Conservation (phyloP, 345 rosid genomes). For the Aethionema arabicum region DNA sequence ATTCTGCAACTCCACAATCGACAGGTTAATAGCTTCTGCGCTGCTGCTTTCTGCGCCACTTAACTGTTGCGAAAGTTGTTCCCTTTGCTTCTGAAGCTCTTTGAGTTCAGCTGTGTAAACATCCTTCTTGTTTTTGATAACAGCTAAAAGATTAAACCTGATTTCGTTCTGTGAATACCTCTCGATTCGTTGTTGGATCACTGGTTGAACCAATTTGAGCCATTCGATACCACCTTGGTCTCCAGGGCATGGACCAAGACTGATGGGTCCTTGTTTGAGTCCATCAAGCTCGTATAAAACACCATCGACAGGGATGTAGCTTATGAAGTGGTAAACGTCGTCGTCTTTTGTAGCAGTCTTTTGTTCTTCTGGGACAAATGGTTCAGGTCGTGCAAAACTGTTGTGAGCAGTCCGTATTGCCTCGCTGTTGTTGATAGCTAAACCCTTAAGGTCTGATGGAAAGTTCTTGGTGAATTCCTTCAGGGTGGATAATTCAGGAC, state of each 20-base stretch:
- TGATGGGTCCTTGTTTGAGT: slow-evolving; percentile 90
- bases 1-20: slow-evolving; percentile 65
- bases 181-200: slow-evolving; percentile 93
- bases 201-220: slow-evolving; percentile 89
- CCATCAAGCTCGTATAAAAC: slow-evolving; percentile 96
- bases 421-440: slow-evolving; percentile 95
- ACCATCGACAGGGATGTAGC: slow-evolving; percentile 91
- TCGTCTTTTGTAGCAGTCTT: slow-evolving; percentile 89
- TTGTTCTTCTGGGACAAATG: slow-evolving; percentile 89
- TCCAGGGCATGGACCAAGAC: slow-evolving; percentile 77
- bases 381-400: slow-evolving; percentile 98
- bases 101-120: slow-evolving; percentile 78
- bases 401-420: slow-evolving; percentile 90
- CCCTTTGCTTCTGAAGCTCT: slow-evolving; percentile 84
- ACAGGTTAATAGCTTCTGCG: slow-evolving; percentile 53
- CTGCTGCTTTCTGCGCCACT: slow-evolving; percentile 46
- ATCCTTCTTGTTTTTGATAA: slow-evolving; percentile 86
- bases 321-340: slow-evolving; percentile 95
- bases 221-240: slow-evolving; percentile 68
- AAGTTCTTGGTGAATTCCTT: slow-evolving; percentile 90
- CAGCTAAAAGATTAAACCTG: slow-evolving; percentile 93
- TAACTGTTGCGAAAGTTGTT: slow-evolving; percentile 72
- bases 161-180: slow-evolving; percentile 90
- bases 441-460: slow-evolving; percentile 90
- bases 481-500: slow-evolving; percentile 73